Evolutionary conservation across 805 yeast species (phyloP).

Genomic region (Myxozyma geophila): DNA sequence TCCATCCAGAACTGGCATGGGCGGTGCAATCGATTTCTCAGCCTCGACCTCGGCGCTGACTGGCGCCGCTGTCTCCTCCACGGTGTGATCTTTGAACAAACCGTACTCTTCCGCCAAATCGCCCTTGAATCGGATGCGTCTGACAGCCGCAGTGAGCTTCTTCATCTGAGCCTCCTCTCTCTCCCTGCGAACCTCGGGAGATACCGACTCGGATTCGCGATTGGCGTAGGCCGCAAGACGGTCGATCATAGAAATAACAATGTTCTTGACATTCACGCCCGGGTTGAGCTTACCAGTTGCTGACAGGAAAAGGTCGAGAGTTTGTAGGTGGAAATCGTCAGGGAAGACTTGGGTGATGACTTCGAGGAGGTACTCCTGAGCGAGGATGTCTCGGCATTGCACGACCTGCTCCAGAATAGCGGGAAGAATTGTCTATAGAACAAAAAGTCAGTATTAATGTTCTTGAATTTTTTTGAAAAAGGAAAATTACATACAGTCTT

Average conservation of each 20-base stretch:
- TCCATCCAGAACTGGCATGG: conserved; percentile 33
- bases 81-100: conserved; percentile 28
- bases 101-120: conserved; percentile 36
- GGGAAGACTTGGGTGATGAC: conserved; percentile 94
- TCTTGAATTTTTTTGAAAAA: background rate
- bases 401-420: conserved; percentile 84
- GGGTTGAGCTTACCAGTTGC: conserved; percentile 73
- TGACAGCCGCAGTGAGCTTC: conserved; percentile 35
- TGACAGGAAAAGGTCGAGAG: conserved; percentile 67
- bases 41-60: conserved; percentile 10
- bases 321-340: conserved; percentile 81
- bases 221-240: conserved; percentile 63
- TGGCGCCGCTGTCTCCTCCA: conserved; percentile 27
- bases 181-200: conserved; percentile 34
- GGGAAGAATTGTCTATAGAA: conserved; percentile 63
- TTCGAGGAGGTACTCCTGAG: conserved; percentile 89
- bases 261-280: conserved; percentile 65
- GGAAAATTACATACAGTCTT: conserved; percentile 39
- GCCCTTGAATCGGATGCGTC: conserved; percentile 34
- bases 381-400: conserved; percentile 88
- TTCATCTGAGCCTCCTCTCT: conserved; percentile 30
- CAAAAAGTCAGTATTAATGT: background rate
- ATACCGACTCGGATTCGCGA: conserved; percentile 47
- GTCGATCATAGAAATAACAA: conserved; percentile 69
- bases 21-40: conserved; percentile 16